Conservation (phyloP, 2,329 filamentous ascomycete genomes). For the Metarhizium sp. region DNA sequence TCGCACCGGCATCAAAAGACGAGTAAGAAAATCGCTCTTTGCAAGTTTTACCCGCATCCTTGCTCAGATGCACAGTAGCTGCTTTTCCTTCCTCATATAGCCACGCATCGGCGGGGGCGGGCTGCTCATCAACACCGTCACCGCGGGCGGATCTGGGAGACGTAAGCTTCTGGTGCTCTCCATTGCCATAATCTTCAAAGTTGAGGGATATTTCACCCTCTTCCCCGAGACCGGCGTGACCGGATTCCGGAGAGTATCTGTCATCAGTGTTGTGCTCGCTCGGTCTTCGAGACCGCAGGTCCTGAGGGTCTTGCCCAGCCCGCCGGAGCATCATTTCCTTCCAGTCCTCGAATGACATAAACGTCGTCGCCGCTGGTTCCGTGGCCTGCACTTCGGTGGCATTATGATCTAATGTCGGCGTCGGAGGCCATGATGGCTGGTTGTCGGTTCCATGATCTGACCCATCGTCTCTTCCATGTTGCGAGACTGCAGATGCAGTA, state of each 20-base stretch:
- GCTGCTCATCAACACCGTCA: slow-evolving; percentile 8
- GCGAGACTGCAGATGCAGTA: not conserved
- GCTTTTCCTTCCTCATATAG: slow-evolving; percentile 36
- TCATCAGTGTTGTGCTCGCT: slow-evolving; percentile 38
- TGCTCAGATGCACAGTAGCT: slow-evolving; percentile 58
- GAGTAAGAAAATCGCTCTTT: slow-evolving; percentile 97
- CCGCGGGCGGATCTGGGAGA: slow-evolving; percentile 8
- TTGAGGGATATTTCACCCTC: slow-evolving; percentile 70
- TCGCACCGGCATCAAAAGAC: slow-evolving; percentile 93
- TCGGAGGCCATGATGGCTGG: not conserved
- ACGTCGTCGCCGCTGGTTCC: slow-evolving; percentile 34
- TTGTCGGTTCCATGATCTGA: not conserved
- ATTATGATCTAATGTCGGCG: not conserved
- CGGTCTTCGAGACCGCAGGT: slow-evolving; percentile 55
- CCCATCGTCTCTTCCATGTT: not conserved
- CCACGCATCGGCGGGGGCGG: slow-evolving; percentile 28
- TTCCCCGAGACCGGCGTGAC: slow-evolving; percentile 72
- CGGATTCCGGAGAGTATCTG: slow-evolving; percentile 49
- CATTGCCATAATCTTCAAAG: slow-evolving; percentile 32
- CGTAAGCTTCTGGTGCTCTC: slow-evolving; percentile 5
- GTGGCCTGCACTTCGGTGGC: slow-evolving; percentile 5
- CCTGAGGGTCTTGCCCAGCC: slow-evolving; percentile 62
- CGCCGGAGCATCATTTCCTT: slow-evolving; percentile 87
- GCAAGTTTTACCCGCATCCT: slow-evolving; percentile 93
- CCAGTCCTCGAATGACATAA: slow-evolving; percentile 98